phyloP scores from a whole-genome alignment of 179 eudicot species.

The Silene coronaria region DNA sequence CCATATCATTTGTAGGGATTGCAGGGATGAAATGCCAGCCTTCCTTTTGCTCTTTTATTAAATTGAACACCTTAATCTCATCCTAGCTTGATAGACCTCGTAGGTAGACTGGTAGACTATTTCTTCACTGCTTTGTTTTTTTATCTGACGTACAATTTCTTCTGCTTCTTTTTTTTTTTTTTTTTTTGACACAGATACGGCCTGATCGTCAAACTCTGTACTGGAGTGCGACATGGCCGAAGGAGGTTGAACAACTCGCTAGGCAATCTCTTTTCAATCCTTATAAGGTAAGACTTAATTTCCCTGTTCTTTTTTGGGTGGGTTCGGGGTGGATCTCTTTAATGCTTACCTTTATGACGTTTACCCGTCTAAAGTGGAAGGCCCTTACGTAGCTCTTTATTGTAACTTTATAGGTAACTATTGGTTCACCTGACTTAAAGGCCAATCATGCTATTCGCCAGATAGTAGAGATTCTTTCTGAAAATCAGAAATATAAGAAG shows the following conservation, averaged over 20 bases:
- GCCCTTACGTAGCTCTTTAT: not conserved
- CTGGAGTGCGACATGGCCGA: slow-evolving; percentile 99
- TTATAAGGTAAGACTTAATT: slow-evolving; percentile 51
- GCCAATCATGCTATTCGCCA: slow-evolving; percentile 93
- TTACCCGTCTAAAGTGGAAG: not conserved
- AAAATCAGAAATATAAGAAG: slow-evolving; percentile 87
- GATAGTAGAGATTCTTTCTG: slow-evolving; percentile 75
- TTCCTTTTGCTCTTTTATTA: not conserved
- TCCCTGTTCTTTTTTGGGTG: not conserved
- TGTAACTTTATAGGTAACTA: slow-evolving; percentile 50
- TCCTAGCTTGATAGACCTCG: not conserved
- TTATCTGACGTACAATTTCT: not conserved
- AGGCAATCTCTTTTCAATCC: slow-evolving; percentile 81
- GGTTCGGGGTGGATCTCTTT: not conserved
- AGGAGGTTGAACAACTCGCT: slow-evolving; percentile 88
- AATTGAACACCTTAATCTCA: not conserved
- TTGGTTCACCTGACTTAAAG: slow-evolving; percentile 80
- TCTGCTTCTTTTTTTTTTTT: slow-evolving; percentile 1
- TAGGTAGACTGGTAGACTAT: not conserved
- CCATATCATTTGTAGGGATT: not conserved
- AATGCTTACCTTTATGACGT: not conserved
- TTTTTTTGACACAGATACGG: slow-evolving; percentile 55
- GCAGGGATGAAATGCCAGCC: not conserved
- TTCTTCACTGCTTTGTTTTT: not conserved
- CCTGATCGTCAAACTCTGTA: slow-evolving; percentile 93